Evolutionary conservation across 2,329 filamentous ascomycete species (phyloP).

Genomic region (Endoconidiophora polonica): DNA sequence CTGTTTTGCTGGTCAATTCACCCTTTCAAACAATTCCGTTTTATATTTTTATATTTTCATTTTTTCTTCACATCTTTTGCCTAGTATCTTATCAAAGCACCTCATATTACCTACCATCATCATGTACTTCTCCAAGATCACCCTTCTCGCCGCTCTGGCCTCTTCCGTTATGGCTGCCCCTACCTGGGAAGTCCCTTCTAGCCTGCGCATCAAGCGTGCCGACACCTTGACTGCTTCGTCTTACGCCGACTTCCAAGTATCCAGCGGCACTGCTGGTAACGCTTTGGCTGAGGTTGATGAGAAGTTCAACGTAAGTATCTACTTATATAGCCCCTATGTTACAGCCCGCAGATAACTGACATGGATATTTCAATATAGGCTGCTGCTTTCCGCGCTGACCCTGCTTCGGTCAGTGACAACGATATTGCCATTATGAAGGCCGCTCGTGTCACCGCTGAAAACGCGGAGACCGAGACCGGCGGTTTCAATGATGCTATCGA

Average conservation of each 20-base stretch:
- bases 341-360: background rate
- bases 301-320: slow-evolving; percentile 31
- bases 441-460: slow-evolving; percentile 33
- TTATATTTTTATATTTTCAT: background rate
- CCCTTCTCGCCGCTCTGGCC: slow-evolving; percentile 22
- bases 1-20: slow-evolving; percentile 13
- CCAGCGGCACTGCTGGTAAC: slow-evolving; percentile 33
- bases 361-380: slow-evolving; percentile 20
- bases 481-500: slow-evolving; percentile 38
- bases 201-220: slow-evolving; percentile 12
- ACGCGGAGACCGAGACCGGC: slow-evolving; percentile 30
- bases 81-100: background rate
- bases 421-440: slow-evolving; percentile 35
- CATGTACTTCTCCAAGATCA: slow-evolving; percentile 24
- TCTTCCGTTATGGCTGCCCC: slow-evolving; percentile 22
- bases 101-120: slow-evolving; percentile 13
- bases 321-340: too few relatives aligned
- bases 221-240: slow-evolving; percentile 18
- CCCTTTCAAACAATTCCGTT: background rate
- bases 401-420: slow-evolving; percentile 27
- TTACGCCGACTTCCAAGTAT: slow-evolving; percentile 30
- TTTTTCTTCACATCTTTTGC: background rate
- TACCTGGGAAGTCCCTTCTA: slow-evolving; percentile 19
- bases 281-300: slow-evolving; percentile 36
- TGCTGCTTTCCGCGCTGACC: slow-evolving; percentile 21